Conservation (phyloP, 352 stramenopile genomes). For the Blastocystis sp. region DNA sequence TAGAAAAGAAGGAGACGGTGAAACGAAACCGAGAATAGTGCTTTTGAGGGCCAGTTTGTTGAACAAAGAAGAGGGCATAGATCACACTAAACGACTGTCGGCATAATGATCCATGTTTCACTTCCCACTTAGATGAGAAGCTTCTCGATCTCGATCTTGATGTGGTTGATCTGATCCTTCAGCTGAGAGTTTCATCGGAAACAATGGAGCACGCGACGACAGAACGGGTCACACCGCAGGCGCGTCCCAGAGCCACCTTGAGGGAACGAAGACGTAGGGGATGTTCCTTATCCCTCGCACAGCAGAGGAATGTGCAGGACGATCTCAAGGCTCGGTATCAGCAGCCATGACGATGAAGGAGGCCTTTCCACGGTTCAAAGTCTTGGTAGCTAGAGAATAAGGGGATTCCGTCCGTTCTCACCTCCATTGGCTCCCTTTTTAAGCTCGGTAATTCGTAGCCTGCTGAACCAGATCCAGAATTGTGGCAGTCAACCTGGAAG, state of each 20-base stretch:
- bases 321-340: slow-evolving; percentile 99
- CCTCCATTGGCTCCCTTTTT: slow-evolving; percentile 99
- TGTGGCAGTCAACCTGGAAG: slow-evolving; percentile 94
- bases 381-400: slow-evolving; percentile 88
- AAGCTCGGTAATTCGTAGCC: slow-evolving; percentile 98
- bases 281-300: slow-evolving; percentile 97
- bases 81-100: slow-evolving; percentile 7
- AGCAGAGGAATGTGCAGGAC: slow-evolving; percentile 96
- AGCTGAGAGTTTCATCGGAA: slow-evolving; percentile 98
- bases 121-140: slow-evolving; percentile 90
- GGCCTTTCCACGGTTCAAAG: slow-evolving; percentile 97
- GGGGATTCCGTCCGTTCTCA: slow-evolving; percentile 29
- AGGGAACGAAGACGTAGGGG: slow-evolving; percentile 90
- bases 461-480: slow-evolving; percentile 99
- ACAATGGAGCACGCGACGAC: slow-evolving; percentile 97
- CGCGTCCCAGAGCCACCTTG: slow-evolving; percentile 94
- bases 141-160: slow-evolving; percentile 99
- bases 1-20: slow-evolving; percentile 7
- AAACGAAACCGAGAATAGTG: background rate
- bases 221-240: slow-evolving; percentile 95
- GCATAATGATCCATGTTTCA: background rate
- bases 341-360: slow-evolving; percentile 99
- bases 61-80: slow-evolving; percentile 55
- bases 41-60: background rate
- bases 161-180: slow-evolving; percentile 94